These are phyloP conservation scores for Hansenula sp. DNA, from an alignment of 1,139 yeast genomes.

Conservation along the genomic window DNA sequence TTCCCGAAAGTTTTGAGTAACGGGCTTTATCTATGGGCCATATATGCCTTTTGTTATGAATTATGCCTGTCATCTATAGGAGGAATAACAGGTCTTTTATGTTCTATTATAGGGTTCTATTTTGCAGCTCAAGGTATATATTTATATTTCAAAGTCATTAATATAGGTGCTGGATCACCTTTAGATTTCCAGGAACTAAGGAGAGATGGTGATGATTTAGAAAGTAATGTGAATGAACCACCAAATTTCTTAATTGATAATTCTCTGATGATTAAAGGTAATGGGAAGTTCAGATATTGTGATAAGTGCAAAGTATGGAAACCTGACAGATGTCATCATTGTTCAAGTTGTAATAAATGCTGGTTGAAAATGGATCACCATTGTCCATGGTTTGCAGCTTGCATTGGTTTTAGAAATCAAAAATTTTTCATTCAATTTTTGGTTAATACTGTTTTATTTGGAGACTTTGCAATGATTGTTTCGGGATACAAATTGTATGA, in stretches of 20 bases:
- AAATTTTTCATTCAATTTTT: constrained; percentile 77
- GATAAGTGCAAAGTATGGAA: constrained; percentile 80
- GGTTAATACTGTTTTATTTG: constrained; percentile 48
- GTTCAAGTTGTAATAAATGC: constrained; percentile 68
- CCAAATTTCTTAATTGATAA: constrained; percentile 31
- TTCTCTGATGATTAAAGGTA: constrained; percentile 35
- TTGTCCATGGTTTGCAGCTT: constrained; percentile 94
- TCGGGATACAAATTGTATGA: constrained; percentile 39
- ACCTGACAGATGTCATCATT: constrained; percentile 93
- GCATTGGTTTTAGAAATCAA: constrained; percentile 82
- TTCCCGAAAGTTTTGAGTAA: constrained; percentile 61
- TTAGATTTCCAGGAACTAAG: constrained; percentile 39
- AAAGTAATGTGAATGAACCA: constrained; percentile 29
- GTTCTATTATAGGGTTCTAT: constrained; percentile 12
- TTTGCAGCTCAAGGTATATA: constrained; percentile 26
- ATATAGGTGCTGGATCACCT: constrained; percentile 64
- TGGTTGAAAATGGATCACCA: constrained; percentile 83
- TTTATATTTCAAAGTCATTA: constrained; percentile 53
- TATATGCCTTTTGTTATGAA: constrained; percentile 35
- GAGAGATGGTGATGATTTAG: constrained; percentile 21
- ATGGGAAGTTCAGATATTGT: constrained; percentile 54
- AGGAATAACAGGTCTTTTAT: constrained; percentile 17
- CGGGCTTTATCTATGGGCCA: constrained; percentile 53
- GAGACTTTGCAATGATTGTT: constrained; percentile 35
- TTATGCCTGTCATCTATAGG: constrained; percentile 23